Evolutionary conservation across 305 asterid species (phyloP), one percentile per base, ranked within the genome.

Genomic region (Solanum hybrid): DNA sequence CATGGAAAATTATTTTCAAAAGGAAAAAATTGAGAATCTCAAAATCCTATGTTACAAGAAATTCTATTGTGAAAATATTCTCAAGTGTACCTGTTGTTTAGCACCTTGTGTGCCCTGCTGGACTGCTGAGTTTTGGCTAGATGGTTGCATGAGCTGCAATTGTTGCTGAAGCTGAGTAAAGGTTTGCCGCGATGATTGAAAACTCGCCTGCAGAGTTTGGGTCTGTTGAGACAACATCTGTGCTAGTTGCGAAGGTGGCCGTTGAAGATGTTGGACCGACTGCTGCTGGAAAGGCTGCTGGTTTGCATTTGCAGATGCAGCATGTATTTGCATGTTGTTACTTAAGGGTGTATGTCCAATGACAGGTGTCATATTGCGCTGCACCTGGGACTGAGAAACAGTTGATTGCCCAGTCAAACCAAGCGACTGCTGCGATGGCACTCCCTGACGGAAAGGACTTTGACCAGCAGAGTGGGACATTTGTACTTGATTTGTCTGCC

Each of bases 181-280:
- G 64, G 98, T 93, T 92, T 95, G 98, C 89, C 95, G 98, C 10
- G 99, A 97, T 36, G 99, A 96, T 89, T 97, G 99, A 89, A 95
- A 95, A 69, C 98, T 96, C 77, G 99, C 99, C 94, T 97, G 99
- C 75, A 97, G 95, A 90, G 94, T 94, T 91, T 96, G 99, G 89
- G 95, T 97, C 93, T 97, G 99, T 91, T 97, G 99, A n/a, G 98
- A 94, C 92, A 97, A 93, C 98, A 95, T 93, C 92, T 96, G 99
- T 87, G 99, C 99, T 94, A 96, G 91, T 89, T 92, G 98, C 40
- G 98, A 97, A 83, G 96, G 96, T 39, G 99, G 92, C 83, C 91
- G 98, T 90, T 84, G 89, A 33, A 76, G 91, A 89, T 92, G 92
- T 89, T 93, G 98, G 90, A 90, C 89, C 51, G 36, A 40, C 74